Evolutionary conservation across 2,329 filamentous ascomycete genomes (phyloP).

Genomic region (Torrubiella hemipterigena): DNA sequence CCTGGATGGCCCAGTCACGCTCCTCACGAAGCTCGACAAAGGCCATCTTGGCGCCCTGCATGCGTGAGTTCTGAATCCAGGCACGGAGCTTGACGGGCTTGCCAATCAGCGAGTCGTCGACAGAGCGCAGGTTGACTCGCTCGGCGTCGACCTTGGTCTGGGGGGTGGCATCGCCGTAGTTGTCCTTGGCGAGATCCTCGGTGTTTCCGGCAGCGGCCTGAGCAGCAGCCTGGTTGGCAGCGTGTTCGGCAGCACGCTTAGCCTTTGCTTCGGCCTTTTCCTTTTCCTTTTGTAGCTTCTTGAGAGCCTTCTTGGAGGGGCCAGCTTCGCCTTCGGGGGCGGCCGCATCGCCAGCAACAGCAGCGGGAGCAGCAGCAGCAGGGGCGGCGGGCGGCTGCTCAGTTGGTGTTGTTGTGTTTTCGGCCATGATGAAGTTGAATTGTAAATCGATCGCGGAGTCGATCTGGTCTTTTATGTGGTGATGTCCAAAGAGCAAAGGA

Average conservation of each 20-base stretch:
- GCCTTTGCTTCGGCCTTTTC: conserved; percentile 82
- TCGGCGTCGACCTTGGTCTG: conserved; percentile 45
- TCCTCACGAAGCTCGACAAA: conserved; percentile 79
- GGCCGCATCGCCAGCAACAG: not conserved
- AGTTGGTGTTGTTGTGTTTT: conserved; percentile 2
- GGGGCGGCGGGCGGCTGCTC: conserved; percentile 4
- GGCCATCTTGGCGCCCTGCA: conserved; percentile 82
- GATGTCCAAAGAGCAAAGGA: no score
- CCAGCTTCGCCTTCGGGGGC: conserved; percentile 12
- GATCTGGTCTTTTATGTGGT: no score
- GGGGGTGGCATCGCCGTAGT: conserved; percentile 63
- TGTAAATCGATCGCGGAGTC: no score
- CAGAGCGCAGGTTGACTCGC: conserved; percentile 46
- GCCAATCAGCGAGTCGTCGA: conserved; percentile 54
- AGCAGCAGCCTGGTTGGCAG: conserved; percentile 57
- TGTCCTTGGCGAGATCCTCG: conserved; percentile 59
- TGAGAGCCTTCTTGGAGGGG: conserved; percentile 66
- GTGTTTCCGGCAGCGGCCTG: conserved; percentile 53
- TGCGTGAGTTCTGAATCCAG: conserved; percentile 76
- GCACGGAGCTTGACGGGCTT: conserved; percentile 66
- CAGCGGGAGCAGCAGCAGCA: conserved; percentile 4
- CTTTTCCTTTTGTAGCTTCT: conserved; percentile 77
- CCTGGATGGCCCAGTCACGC: conserved; percentile 68
- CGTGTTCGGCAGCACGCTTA: conserved; percentile 58
- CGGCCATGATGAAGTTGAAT: conserved; percentile 1